Percentiles rank a stretch among this genome's conserved stretches.
These are phyloP conservation scores for Artemisia argyi DNA, from an alignment of 129 eudicot genomes.

Conservation along the genomic window DNA sequence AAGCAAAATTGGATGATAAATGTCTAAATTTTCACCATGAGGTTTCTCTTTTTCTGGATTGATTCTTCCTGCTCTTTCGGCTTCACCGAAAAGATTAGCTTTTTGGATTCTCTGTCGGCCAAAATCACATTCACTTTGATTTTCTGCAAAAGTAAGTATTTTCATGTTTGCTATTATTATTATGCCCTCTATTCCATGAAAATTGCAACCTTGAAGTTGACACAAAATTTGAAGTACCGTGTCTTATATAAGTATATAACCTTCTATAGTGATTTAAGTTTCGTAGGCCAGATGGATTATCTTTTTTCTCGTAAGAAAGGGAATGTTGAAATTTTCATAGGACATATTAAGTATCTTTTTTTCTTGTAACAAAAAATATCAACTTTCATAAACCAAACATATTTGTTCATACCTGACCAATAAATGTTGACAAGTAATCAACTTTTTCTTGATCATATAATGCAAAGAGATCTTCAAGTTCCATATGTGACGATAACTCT, in stretches of 20 bases:
- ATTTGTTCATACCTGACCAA: slow-evolving; percentile 77
- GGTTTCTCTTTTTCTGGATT: slow-evolving; percentile 59
- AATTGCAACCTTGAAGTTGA: slow-evolving; percentile 1
- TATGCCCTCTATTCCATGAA: slow-evolving; percentile 12
- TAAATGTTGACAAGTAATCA: slow-evolving; percentile 65
- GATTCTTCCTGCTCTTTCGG: slow-evolving; percentile 82
- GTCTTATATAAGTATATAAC: neutral
- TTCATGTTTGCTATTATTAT: slow-evolving; percentile 7
- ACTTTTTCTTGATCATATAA: slow-evolving; percentile 82
- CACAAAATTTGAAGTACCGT: neutral
- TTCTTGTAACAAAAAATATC: neutral
- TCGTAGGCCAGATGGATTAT: neutral
- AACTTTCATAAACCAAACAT: slow-evolving; percentile 10
- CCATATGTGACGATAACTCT: slow-evolving; percentile 57
- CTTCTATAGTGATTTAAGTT: neutral
- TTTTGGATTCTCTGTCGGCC: slow-evolving; percentile 73
- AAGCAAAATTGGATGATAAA: neutral
- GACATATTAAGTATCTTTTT: neutral
- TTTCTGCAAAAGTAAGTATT: slow-evolving; percentile 48
- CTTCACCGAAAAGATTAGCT: slow-evolving; percentile 73
- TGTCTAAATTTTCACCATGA: slow-evolving; percentile 56
- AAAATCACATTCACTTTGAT: slow-evolving; percentile 60
- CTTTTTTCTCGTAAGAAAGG: neutral
- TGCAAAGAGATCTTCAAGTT: slow-evolving; percentile 73
- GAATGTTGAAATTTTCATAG: neutral